Conservation (phyloP, 441 rosid species). For the Aquilaria agallochum region DNA sequence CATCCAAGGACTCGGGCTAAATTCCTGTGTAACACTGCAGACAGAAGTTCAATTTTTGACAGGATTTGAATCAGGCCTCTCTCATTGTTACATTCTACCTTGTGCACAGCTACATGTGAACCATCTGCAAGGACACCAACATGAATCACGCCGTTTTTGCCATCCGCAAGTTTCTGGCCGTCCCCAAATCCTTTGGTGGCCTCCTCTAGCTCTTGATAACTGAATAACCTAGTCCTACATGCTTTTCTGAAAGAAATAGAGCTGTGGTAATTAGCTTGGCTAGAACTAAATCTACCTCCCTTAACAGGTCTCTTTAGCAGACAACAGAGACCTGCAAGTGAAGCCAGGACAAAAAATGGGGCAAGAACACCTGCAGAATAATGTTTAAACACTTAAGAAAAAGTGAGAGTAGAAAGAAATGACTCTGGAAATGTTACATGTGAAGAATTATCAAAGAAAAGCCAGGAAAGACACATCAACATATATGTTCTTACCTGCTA, state of each 20-base stretch:
- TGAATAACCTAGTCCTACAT: conserved; percentile 55
- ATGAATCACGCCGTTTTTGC: conserved; percentile 44
- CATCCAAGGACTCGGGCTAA: conserved; percentile 66
- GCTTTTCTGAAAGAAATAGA: conserved; percentile 62
- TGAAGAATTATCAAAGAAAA: neutral
- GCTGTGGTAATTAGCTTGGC: conserved; percentile 32
- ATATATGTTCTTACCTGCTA: conserved; percentile 43
- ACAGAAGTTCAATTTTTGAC: conserved; percentile 53
- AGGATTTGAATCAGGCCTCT: conserved; percentile 54
- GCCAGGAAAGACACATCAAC: too few species aligned
- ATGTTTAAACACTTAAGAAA: neutral
- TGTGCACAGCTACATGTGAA: conserved; percentile 64
- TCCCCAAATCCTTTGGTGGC: conserved; percentile 64
- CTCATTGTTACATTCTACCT: conserved; percentile 49
- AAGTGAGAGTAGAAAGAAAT: neutral
- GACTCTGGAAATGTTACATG: neutral
- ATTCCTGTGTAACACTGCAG: conserved; percentile 50
- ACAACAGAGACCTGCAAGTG: conserved; percentile 46
- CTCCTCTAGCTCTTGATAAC: conserved; percentile 65
- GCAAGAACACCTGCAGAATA: conserved; percentile 50
- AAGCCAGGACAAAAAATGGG: conserved; percentile 37
- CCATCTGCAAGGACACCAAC: conserved; percentile 64
- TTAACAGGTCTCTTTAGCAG: conserved; percentile 46
- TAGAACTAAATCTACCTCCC: conserved; percentile 25
- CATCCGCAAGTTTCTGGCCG: conserved; percentile 42